Evolutionary conservation across 2,329 filamentous ascomycete species (phyloP).

Genomic region (Fusarium torreyae): DNA sequence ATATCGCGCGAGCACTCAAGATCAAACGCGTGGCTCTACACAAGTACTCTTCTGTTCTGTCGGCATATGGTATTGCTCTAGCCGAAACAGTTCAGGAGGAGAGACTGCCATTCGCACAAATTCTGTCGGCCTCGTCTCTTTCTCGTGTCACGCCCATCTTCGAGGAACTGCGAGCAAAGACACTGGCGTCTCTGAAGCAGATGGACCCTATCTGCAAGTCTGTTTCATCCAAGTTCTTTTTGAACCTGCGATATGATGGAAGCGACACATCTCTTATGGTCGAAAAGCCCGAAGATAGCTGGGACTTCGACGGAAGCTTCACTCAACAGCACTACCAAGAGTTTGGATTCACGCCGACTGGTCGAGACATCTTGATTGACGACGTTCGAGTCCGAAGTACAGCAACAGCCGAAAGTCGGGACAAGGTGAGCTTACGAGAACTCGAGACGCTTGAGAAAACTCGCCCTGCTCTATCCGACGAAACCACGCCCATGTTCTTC

Average conservation of each 20-base stretch:
- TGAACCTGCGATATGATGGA: slow-evolving; percentile 93
- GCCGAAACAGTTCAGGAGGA: slow-evolving; percentile 72
- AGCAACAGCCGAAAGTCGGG: slow-evolving; percentile 87
- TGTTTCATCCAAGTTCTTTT: slow-evolving; percentile 88
- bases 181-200: neutral
- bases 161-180: slow-evolving; percentile 70
- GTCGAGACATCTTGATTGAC: slow-evolving; percentile 90
- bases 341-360: slow-evolving; percentile 88
- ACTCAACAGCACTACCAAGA: slow-evolving; percentile 90
- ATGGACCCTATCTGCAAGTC: slow-evolving; percentile 78
- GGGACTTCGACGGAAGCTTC: slow-evolving; percentile 88
- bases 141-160: slow-evolving; percentile 79
- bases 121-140: slow-evolving; percentile 53
- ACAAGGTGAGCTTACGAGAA: slow-evolving; percentile 83
- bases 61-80: slow-evolving; percentile 91
- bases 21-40: slow-evolving; percentile 89
- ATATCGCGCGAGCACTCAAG: slow-evolving; percentile 86
- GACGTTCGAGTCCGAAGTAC: slow-evolving; percentile 88
- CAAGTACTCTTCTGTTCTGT: slow-evolving; percentile 88
- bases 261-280: slow-evolving; percentile 95
- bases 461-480: slow-evolving; percentile 70
- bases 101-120: slow-evolving; percentile 73
- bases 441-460: slow-evolving; percentile 76
- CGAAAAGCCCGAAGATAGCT: slow-evolving; percentile 81
- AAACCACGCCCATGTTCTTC: slow-evolving; percentile 84